Evolutionary conservation across 441 rosid genomes (phyloP).

Genomic region (Mallotus repandus): DNA sequence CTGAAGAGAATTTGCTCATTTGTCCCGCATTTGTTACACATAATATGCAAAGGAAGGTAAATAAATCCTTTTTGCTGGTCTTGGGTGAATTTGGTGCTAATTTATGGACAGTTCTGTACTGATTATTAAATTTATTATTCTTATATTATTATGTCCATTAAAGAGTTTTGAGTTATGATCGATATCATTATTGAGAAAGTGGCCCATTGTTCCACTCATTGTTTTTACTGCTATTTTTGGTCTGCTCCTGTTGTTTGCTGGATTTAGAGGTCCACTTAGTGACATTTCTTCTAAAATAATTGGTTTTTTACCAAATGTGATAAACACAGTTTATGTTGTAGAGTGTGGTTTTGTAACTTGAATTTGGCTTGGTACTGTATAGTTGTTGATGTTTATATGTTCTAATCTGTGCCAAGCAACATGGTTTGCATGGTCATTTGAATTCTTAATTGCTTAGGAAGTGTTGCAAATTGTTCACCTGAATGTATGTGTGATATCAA

Average conservation of each 20-base stretch:
- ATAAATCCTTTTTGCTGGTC: conserved; percentile 14
- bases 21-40: conserved; percentile 44
- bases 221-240: background rate
- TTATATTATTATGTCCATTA: too few relatives aligned
- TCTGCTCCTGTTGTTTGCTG: background rate
- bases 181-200: conserved; percentile 3
- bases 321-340: background rate
- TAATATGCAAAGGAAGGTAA: conserved; percentile 74
- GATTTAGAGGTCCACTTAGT: background rate
- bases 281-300: background rate
- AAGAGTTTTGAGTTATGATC: background rate
- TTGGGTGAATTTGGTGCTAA: background rate
- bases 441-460: background rate
- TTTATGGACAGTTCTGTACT: background rate
- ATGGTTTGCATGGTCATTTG: background rate
- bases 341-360: background rate
- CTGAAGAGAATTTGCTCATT: conserved; percentile 61
- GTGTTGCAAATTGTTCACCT: background rate
- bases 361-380: conserved; percentile 1
- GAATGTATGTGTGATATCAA: conserved; percentile 3
- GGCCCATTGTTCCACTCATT: background rate
- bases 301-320: background rate
- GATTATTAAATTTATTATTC: background rate
- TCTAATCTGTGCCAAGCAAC: background rate
- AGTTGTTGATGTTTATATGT: conserved; percentile 6